These are phyloP conservation scores for Phytophthora tubulina DNA, from an alignment of 352 stramenopile genomes.

Conservation along the genomic window DNA sequence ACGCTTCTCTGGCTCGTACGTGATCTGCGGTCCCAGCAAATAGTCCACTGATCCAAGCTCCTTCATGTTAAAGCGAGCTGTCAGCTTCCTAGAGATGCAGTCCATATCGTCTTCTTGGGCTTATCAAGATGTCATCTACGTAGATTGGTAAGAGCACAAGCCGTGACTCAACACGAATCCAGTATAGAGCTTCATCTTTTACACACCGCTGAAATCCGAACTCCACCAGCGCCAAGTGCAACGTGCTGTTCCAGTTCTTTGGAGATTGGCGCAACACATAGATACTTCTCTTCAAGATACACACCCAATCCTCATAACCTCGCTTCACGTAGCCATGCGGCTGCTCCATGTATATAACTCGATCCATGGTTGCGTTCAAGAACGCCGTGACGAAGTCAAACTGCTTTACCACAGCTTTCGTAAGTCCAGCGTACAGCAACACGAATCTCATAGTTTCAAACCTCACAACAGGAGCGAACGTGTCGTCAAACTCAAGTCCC, in stretches of 20 bases:
- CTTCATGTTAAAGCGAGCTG: slow-evolving; percentile 12
- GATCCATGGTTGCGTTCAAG: slow-evolving; percentile 10
- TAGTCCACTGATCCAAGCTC: slow-evolving; percentile 10
- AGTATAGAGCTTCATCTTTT: slow-evolving; percentile 17
- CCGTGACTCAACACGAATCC: slow-evolving; percentile 1
- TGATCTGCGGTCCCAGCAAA: slow-evolving; percentile 9
- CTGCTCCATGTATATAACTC: slow-evolving; percentile 21
- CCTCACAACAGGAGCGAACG: too few species aligned
- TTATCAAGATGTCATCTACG: slow-evolving; percentile 20
- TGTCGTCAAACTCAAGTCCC: too few species aligned
- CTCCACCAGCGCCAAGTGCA: slow-evolving; percentile 11
- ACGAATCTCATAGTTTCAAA: neutral
- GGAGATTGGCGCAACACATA: slow-evolving; percentile 11
- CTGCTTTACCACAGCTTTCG: neutral
- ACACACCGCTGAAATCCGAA: neutral
- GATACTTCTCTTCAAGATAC: slow-evolving; percentile 3
- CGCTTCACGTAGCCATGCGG: slow-evolving; percentile 7
- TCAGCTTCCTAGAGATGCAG: slow-evolving; percentile 4
- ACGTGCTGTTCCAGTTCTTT: slow-evolving; percentile 17
- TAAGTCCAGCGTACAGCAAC: neutral
- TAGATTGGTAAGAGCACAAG: slow-evolving; percentile 20
- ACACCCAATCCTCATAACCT: neutral
- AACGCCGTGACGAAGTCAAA: neutral
- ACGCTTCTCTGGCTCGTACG: neutral
- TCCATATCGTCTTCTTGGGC: neutral